Evolutionary conservation across 1,284 basidiomycete genomes (phyloP), one percentile per base, ranked within the genome.

Genomic region (Ceratobasidium sp.): DNA sequence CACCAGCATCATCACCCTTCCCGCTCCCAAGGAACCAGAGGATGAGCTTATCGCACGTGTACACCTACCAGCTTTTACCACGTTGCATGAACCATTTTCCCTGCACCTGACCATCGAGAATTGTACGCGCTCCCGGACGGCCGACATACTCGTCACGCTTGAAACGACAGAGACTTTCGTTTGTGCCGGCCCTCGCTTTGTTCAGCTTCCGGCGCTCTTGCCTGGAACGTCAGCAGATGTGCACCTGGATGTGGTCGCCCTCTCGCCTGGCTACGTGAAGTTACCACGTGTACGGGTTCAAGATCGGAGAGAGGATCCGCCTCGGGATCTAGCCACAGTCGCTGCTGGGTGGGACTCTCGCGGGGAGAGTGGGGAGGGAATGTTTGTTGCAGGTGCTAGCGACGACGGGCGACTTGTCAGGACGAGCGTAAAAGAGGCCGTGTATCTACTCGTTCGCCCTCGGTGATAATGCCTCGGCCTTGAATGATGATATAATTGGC

Each of bases 121-220:
- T 74, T 80, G 81, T 10, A 86, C 90, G 72, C 80, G 82, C 10
- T 80, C 79, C 20, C 85, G 84, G 45, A 85, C 89, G 1, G 89
- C 89, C 0, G 87, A 87, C 72, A 77, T 92, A 31, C 81, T 83
- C 25, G 83, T 92, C 15, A 84, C 87, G 38, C 80, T 91, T 50
- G 92, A 93, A 20, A 77, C 82, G 2, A 87, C 91, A 62, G 82
- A 77, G 77, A 70, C 77, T 4, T 92, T 93, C 76, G 84, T 92
- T 29, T 83, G 91, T 2, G 84, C 91, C 1, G 92, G 92, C 0
- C 75, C 90, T 32, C 82, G 89, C 54, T 85, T 80, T 68, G 86
- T 85, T 2, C 83, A 87, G 10, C 72, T 91, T 10, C 87, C 90
- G 1, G 79, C 89, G 42, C 78, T 94, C 27, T 79, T 92, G 34